Conservation (phyloP, 2,329 filamentous ascomycete genomes). For the Drechslera avenae region DNA sequence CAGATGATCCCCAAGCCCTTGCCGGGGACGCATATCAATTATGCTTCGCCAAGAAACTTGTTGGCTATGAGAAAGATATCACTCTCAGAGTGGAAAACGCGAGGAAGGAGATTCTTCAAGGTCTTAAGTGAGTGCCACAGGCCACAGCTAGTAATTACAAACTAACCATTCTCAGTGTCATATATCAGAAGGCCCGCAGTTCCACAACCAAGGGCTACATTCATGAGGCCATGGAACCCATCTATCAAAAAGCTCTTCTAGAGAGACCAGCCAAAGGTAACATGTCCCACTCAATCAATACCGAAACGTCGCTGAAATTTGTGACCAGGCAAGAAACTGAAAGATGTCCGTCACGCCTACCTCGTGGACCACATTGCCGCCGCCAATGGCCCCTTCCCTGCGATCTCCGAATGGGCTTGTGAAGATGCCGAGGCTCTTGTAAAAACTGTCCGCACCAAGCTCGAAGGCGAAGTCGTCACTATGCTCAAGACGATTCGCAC, state of each 20-base stretch:
- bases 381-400: slow-evolving; percentile 1
- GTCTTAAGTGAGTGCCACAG: background rate
- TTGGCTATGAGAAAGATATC: background rate
- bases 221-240: slow-evolving; percentile 10
- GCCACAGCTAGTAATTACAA: too few species aligned
- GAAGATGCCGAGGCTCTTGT: background rate
- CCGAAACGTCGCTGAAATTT: background rate
- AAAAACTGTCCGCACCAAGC: background rate
- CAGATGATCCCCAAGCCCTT: slow-evolving; percentile 14
- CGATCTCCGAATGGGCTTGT: background rate
- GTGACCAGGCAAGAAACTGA: slow-evolving; percentile 6
- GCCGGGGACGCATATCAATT: slow-evolving; percentile 13
- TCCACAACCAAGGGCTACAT: slow-evolving; percentile 15
- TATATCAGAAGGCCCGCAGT: background rate
- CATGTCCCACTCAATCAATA: background rate
- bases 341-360: slow-evolving; percentile 5
- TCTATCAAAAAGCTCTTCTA: slow-evolving; percentile 16
- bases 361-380: slow-evolving; percentile 2
- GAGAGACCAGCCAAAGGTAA: background rate
- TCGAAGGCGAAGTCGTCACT: background rate
- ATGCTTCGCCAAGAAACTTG: slow-evolving; percentile 12
- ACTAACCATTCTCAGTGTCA: background rate
- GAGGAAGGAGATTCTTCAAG: background rate
- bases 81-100: slow-evolving; percentile 5
- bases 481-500: slow-evolving; percentile 5